These are phyloP conservation scores for Phytophthora pini DNA, from an alignment of 352 stramenopile genomes.

Conservation along the genomic window DNA sequence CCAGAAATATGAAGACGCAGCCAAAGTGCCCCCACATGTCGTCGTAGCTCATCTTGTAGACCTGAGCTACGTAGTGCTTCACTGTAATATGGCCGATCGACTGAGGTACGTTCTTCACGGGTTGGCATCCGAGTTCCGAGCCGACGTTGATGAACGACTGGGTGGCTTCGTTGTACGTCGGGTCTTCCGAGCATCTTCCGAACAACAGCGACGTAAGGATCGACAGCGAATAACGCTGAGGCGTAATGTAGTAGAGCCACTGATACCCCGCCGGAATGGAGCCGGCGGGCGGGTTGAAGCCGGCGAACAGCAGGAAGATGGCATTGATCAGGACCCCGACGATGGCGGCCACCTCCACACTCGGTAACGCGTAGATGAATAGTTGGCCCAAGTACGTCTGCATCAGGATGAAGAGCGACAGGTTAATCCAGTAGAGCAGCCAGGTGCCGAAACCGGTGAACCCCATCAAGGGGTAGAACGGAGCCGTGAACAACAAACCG, in stretches of 20 bases:
- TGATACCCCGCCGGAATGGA: conserved; percentile 1
- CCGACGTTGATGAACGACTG: conserved; percentile 25
- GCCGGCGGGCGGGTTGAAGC: conserved; percentile 1
- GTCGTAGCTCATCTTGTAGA: conserved; percentile 20
- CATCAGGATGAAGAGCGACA: conserved; percentile 4
- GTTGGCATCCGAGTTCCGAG: conserved; percentile 31
- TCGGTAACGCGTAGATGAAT: not conserved
- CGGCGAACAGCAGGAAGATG: not conserved
- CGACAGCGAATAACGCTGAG: conserved; percentile 39
- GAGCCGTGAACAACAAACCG: conserved; percentile 36
- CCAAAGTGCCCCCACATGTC: conserved; percentile 40
- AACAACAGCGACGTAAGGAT: conserved; percentile 43
- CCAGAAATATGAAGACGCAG: conserved; percentile 36
- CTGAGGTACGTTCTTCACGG: conserved; percentile 21
- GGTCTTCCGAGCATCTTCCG: conserved; percentile 32
- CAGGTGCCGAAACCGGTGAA: conserved; percentile 27
- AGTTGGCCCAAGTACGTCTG: conserved; percentile 1
- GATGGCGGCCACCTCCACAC: not conserved
- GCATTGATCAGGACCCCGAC: not conserved
- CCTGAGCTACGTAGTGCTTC: conserved; percentile 26
- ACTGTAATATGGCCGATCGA: conserved; percentile 20
- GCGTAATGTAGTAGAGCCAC: conserved; percentile 48
- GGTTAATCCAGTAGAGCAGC: not conserved
- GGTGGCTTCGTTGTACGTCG: conserved; percentile 24
- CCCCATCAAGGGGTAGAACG: too few relatives aligned